Conservation (phyloP, 345 rosid genomes). For the Ailanthus altissimus region DNA sequence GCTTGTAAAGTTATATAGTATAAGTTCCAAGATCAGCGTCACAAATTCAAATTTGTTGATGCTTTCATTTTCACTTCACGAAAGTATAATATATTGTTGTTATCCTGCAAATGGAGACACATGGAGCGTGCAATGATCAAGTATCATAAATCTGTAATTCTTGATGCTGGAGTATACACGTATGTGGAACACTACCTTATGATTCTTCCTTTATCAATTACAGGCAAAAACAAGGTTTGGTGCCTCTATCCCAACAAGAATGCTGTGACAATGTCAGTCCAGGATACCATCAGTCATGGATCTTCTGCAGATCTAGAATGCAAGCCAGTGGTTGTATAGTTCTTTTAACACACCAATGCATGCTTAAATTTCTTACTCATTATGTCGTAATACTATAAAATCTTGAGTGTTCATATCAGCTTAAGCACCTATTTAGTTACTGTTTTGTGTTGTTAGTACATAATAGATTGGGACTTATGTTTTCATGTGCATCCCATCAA, state of each 20-base stretch:
- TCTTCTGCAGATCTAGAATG: conserved; percentile 36
- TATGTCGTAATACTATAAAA: neutral
- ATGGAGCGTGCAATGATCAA: neutral
- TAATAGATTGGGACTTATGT: neutral
- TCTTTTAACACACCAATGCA: neutral
- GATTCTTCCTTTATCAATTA: conserved; percentile 22
- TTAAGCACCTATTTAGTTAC: neutral
- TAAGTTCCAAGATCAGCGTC: neutral
- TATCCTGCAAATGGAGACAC: neutral
- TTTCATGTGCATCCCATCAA: neutral
- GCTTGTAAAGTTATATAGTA: conserved; percentile 16
- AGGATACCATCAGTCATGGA: conserved; percentile 45
- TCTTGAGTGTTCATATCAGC: neutral
- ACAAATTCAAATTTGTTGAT: neutral
- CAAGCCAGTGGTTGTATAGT: conserved; percentile 36
- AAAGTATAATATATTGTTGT: too few species aligned
- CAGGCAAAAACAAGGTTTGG: conserved; percentile 77
- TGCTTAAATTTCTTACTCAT: neutral
- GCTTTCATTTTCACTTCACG: neutral
- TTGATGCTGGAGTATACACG: neutral
- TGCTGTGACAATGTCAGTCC: conserved; percentile 54
- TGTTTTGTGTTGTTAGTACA: neutral
- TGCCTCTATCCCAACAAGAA: conserved; percentile 91
- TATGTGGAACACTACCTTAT: neutral
- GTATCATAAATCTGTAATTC: neutral